Evolutionary conservation across 805 yeast species (phyloP).

Genomic region (Wickerhamomyces canadensis): DNA sequence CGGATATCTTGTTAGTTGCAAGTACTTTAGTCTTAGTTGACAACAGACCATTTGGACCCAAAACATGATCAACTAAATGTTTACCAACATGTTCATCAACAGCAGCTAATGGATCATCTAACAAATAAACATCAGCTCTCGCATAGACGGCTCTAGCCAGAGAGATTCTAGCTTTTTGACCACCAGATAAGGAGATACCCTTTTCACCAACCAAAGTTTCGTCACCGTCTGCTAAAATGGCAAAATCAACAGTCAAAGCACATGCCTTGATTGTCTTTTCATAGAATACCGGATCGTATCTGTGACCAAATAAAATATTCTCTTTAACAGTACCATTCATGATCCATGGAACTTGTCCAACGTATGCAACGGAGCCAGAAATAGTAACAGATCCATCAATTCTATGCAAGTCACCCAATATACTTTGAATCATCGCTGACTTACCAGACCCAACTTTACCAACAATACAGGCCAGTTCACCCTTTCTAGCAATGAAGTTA

Average conservation of each 20-base stretch:
- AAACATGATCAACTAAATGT: constrained; percentile 74
- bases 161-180: constrained; percentile 93
- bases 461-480: constrained; percentile 77
- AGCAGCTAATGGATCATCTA: constrained; percentile 93
- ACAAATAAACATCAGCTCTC: constrained; percentile 82
- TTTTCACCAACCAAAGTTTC: constrained; percentile 93
- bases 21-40: constrained; percentile 68
- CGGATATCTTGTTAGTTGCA: constrained; percentile 85
- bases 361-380: constrained; percentile 82
- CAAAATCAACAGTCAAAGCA: constrained; percentile 75
- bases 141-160: constrained; percentile 95
- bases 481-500: constrained; percentile 60
- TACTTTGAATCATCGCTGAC: constrained; percentile 72
- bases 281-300: constrained; percentile 76
- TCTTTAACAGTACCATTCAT: too few relatives aligned
- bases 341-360: constrained; percentile 87
- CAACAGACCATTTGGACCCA: constrained; percentile 76
- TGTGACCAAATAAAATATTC: constrained; percentile 48
- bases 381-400: constrained; percentile 65
- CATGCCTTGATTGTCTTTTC: constrained; percentile 80
- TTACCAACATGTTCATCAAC: constrained; percentile 96
- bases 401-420: constrained; percentile 79
- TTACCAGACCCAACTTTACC: constrained; percentile 92
- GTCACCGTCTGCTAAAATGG: constrained; percentile 83
- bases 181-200: constrained; percentile 94